Evolutionary conservation across 805 yeast genomes (phyloP).

Genomic region (Metschnikowia peoriensis): DNA sequence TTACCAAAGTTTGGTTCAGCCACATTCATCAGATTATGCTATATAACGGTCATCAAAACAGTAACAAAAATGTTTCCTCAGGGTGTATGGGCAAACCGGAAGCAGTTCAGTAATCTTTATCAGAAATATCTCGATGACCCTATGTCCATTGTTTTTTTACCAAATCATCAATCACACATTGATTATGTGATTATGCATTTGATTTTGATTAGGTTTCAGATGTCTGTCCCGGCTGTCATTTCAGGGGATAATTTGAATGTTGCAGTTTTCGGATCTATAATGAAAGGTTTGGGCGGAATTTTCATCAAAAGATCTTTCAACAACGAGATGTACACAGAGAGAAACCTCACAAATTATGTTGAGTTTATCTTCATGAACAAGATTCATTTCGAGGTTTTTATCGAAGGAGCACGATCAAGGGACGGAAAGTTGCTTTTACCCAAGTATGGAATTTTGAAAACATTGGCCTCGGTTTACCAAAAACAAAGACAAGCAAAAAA

Average conservation of each 20-base stretch:
- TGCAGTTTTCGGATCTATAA: slow-evolving; percentile 49
- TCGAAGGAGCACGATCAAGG: slow-evolving; percentile 66
- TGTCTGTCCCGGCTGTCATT: slow-evolving; percentile 54
- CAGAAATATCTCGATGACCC: slow-evolving; percentile 36
- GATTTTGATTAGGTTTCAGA: slow-evolving; percentile 50
- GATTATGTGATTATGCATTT: slow-evolving; percentile 60
- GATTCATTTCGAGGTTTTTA: slow-evolving; percentile 55
- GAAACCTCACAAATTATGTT: slow-evolving; percentile 45
- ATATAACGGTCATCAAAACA: slow-evolving; percentile 35
- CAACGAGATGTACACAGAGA: slow-evolving; percentile 44
- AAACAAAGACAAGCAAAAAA: slow-evolving; percentile 31
- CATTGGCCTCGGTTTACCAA: slow-evolving; percentile 45
- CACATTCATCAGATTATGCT: slow-evolving; percentile 33
- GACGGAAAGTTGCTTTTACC: slow-evolving; percentile 65
- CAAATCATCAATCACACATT: slow-evolving; percentile 62
- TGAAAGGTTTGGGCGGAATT: slow-evolving; percentile 54
- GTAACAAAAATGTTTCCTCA: slow-evolving; percentile 40
- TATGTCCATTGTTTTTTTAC: slow-evolving; percentile 49
- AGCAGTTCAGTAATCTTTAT: slow-evolving; percentile 30
- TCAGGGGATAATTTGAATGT: slow-evolving; percentile 69
- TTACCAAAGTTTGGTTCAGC: slow-evolving; percentile 32
- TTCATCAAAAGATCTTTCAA: slow-evolving; percentile 52
- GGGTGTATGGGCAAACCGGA: slow-evolving; percentile 39
- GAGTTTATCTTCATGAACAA: slow-evolving; percentile 50
- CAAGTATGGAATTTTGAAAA: slow-evolving; percentile 59